Percentiles rank a stretch among this genome's conserved stretches.
These are phyloP conservation scores for Urochloa ruziziensis DNA, from an alignment of 176 grass and related monocot species.

Conservation along the genomic window DNA sequence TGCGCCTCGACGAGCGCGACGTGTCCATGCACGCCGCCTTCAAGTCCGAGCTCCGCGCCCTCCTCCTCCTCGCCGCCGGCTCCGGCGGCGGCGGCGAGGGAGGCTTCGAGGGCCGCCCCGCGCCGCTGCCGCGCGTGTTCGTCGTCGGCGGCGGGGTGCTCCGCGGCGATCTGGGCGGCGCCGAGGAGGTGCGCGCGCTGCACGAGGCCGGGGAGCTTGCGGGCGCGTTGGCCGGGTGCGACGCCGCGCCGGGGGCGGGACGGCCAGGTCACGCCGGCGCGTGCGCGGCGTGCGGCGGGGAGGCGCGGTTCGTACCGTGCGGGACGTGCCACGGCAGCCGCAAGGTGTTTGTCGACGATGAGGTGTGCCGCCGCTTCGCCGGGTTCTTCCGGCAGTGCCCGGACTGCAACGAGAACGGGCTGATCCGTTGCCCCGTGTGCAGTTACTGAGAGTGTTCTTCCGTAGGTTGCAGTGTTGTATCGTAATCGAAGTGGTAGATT, in stretches of 20 bases:
- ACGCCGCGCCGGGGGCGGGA: neutral
- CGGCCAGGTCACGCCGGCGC: neutral
- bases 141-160: conserved; percentile 27
- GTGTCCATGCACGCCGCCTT: conserved; percentile 79
- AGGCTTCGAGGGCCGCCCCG: neutral
- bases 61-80: conserved; percentile 23
- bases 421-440: conserved; percentile 74
- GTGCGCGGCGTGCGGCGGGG: conserved; percentile 58
- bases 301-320: conserved; percentile 60
- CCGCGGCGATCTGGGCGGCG: conserved; percentile 48
- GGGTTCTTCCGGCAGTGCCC: conserved; percentile 53
- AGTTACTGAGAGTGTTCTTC: conserved; percentile 29
- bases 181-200: conserved; percentile 54
- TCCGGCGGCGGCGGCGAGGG: neutral
- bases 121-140: conserved; percentile 74
- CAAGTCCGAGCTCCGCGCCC: conserved; percentile 54
- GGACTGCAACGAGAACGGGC: conserved; percentile 93
- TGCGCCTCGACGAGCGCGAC: conserved; percentile 80
- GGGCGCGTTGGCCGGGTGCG: conserved; percentile 39
- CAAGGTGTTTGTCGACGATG: conserved; percentile 58
- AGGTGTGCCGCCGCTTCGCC: neutral
- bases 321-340: conserved; percentile 69
- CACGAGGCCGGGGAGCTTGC: conserved; percentile 66
- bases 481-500: neutral
- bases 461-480: neutral